Evolutionary conservation across 176 grass and related monocot genomes (phyloP).

Genomic region (Poa annua): DNA sequence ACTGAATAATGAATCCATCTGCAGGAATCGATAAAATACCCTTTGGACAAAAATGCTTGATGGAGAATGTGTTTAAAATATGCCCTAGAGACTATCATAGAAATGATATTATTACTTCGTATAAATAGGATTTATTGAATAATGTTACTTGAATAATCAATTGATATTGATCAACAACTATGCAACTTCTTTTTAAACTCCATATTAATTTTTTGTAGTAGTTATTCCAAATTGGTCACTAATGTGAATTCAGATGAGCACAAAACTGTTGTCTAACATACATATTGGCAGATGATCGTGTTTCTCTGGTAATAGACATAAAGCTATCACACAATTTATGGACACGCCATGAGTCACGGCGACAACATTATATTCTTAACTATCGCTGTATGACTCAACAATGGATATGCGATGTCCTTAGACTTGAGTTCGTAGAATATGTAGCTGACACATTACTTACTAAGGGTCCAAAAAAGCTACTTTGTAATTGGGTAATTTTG

Average conservation of each 20-base stretch:
- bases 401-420: no score
- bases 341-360: no score
- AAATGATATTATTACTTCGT: not conserved
- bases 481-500: no score
- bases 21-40: not conserved
- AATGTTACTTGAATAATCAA: not conserved
- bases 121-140: not conserved
- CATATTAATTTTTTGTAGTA: not conserved
- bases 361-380: no score
- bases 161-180: not conserved
- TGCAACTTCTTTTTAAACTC: no score
- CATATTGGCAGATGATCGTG: no score
- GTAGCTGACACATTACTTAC: no score
- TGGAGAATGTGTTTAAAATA: not conserved
- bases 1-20: not conserved
- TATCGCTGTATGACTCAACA: no score
- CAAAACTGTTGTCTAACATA: not conserved
- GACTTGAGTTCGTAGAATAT: no score
- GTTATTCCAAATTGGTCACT: not conserved
- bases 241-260: slow-evolving; percentile 1
- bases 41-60: not conserved
- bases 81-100: not conserved
- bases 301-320: no score
- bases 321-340: no score
- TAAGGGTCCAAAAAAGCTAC: no score